phyloP scores from a whole-genome alignment of 352 stramenopile genomes.

The Phytophthora aleatoria region DNA sequence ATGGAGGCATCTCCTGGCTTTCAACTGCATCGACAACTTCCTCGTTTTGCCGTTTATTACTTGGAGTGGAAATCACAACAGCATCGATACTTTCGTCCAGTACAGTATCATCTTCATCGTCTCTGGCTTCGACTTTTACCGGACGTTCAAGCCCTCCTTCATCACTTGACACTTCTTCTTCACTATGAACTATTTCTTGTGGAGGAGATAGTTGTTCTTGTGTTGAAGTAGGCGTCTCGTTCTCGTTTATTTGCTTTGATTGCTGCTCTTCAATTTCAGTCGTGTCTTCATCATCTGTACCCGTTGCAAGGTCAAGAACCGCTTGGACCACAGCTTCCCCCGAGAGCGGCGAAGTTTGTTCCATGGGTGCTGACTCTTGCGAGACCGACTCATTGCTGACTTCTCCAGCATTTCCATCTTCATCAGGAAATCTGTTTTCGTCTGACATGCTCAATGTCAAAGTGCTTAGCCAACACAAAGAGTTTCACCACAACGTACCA shows the following conservation, averaged over 20 bases:
- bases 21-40: background rate
- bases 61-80: slow-evolving; percentile 4
- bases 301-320: slow-evolving; percentile 25
- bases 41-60: background rate
- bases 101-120: background rate
- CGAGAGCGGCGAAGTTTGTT: slow-evolving; percentile 3
- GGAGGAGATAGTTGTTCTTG: background rate
- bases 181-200: background rate
- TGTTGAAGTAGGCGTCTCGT: background rate
- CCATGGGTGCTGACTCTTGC: background rate
- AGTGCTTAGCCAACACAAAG: background rate
- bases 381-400: background rate
- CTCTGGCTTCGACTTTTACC: slow-evolving; percentile 1
- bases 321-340: slow-evolving; percentile 23
- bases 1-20: background rate
- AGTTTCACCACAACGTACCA: slow-evolving; percentile 9
- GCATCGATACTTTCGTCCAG: slow-evolving; percentile 5
- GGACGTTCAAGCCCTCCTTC: background rate
- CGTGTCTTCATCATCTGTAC: background rate
- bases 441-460: slow-evolving; percentile 11
- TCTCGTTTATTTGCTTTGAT: background rate
- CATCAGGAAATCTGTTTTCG: background rate
- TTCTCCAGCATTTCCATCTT: background rate
- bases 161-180: background rate
- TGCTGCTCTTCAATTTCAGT: background rate